Evolutionary conservation across 345 rosid genomes (phyloP).

Genomic region (Acer yangbiense): DNA sequence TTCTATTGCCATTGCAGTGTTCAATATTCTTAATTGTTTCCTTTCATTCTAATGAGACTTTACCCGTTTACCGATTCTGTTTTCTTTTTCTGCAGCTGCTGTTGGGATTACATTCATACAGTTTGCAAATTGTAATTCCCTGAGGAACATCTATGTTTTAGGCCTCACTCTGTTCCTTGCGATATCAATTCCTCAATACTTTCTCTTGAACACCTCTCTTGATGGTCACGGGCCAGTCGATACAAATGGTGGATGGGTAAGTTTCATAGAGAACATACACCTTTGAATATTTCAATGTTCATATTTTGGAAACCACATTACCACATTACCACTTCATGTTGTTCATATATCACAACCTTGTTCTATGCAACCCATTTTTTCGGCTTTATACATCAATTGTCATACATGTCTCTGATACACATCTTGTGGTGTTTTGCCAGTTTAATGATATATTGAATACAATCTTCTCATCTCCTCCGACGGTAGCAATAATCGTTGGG

Average conservation of each 20-base stretch:
- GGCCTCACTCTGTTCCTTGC: slow-evolving; percentile 88
- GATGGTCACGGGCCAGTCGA: slow-evolving; percentile 79
- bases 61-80: not conserved
- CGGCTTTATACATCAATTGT: not conserved
- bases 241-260: slow-evolving; percentile 90
- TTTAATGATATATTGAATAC: slow-evolving; percentile 86
- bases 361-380: not conserved
- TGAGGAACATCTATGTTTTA: slow-evolving; percentile 85
- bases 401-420: not conserved
- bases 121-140: slow-evolving; percentile 76
- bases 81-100: slow-evolving; percentile 54
- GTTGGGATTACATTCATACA: slow-evolving; percentile 86
- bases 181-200: slow-evolving; percentile 84
- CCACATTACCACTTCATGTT: not conserved
- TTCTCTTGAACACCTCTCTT: slow-evolving; percentile 41
- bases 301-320: not conserved
- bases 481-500: slow-evolving; percentile 72
- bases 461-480: slow-evolving; percentile 82
- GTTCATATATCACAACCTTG: not conserved
- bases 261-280: slow-evolving; percentile 22
- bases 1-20: not conserved
- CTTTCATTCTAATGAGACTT: not conserved
- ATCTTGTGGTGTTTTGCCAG: slow-evolving; percentile 40
- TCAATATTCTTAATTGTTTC: not conserved
- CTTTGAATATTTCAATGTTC: slow-evolving; percentile 2